A percentile compares a stretch with the other conserved stretches of the same genome.
These are phyloP conservation scores for Talaromyces sp. DNA, from an alignment of 2,329 filamentous ascomycete genomes.

Conservation along the genomic window DNA sequence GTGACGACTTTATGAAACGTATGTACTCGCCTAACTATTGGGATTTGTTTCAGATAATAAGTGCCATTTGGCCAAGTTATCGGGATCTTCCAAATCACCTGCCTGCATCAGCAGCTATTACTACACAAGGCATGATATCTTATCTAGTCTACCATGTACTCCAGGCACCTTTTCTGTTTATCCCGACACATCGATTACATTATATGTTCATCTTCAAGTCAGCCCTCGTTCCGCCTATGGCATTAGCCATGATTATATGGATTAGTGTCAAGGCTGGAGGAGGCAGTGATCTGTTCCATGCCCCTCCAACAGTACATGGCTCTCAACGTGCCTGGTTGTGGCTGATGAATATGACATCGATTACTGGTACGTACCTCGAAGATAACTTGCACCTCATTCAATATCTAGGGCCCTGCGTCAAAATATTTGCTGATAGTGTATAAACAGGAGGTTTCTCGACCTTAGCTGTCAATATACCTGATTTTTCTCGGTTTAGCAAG, in stretches of 20 bases:
- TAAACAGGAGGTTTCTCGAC: constrained; percentile 30
- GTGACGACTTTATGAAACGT: neutral
- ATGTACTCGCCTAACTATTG: neutral
- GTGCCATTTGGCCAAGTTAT: constrained; percentile 56
- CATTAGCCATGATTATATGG: constrained; percentile 23
- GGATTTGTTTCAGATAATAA: constrained; percentile 34
- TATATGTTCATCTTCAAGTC: constrained; percentile 25
- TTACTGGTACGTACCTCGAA: constrained; percentile 14
- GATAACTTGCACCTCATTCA: neutral
- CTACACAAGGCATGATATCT: constrained; percentile 24
- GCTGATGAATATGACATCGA: constrained; percentile 21
- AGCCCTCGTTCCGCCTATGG: constrained; percentile 21
- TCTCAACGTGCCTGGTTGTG: constrained; percentile 20
- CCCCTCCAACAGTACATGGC: constrained; percentile 20
- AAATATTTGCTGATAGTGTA: neutral
- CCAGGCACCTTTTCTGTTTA: constrained; percentile 23
- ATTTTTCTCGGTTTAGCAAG: constrained; percentile 36
- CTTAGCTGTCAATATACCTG: constrained; percentile 35
- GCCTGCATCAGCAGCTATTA: constrained; percentile 24
- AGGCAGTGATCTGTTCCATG: constrained; percentile 20
- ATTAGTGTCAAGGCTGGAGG: constrained; percentile 20
- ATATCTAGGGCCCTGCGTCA: neutral
- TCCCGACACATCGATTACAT: constrained; percentile 23
- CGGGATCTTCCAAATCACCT: constrained; percentile 49
- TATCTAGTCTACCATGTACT: constrained; percentile 22